Evolutionary conservation across 2,329 filamentous ascomycete genomes (phyloP).

Genomic region (Cyphellophora attinorum): DNA sequence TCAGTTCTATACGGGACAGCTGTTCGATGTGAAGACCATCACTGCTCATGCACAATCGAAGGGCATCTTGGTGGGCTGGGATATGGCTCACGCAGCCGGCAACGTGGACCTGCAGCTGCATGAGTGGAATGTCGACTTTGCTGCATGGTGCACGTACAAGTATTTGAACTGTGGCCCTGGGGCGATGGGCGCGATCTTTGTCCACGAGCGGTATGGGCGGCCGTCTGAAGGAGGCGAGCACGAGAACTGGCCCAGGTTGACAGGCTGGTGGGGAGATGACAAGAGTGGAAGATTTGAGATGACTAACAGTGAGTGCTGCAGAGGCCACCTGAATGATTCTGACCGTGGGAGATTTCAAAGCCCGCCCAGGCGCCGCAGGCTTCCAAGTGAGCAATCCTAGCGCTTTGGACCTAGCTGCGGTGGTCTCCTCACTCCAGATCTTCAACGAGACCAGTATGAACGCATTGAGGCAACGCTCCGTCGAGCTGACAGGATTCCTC

Average conservation of each 20-base stretch:
- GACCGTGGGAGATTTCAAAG: constrained; percentile 49
- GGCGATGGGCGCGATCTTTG: constrained; percentile 68
- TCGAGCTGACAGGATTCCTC: constrained; percentile 67
- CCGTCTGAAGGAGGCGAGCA: constrained; percentile 31
- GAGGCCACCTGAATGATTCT: background rate
- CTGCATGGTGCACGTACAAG: constrained; percentile 90
- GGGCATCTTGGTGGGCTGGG: constrained; percentile 72
- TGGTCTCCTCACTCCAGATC: constrained; percentile 62
- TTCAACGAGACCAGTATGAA: constrained; percentile 64
- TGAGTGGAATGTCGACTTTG: constrained; percentile 87
- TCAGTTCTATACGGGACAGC: constrained; percentile 86
- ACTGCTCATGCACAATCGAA: constrained; percentile 59
- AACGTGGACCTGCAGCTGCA: constrained; percentile 73
- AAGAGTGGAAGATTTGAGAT: constrained; percentile 70
- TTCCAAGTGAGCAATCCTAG: constrained; percentile 82
- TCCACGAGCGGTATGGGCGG: constrained; percentile 63
- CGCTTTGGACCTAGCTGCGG: constrained; percentile 65
- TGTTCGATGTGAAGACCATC: constrained; percentile 72
- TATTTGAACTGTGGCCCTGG: constrained; percentile 84
- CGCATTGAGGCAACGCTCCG: constrained; percentile 59
- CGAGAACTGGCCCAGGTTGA: constrained; percentile 52
- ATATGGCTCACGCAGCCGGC: constrained; percentile 76
- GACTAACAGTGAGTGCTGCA: constrained; percentile 51
- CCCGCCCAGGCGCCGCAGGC: constrained; percentile 67
- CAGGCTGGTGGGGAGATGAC: constrained; percentile 82